phyloP scores from a whole-genome alignment of 108 stramenopile genomes.

The Nannochloropsis oceanica region DNA sequence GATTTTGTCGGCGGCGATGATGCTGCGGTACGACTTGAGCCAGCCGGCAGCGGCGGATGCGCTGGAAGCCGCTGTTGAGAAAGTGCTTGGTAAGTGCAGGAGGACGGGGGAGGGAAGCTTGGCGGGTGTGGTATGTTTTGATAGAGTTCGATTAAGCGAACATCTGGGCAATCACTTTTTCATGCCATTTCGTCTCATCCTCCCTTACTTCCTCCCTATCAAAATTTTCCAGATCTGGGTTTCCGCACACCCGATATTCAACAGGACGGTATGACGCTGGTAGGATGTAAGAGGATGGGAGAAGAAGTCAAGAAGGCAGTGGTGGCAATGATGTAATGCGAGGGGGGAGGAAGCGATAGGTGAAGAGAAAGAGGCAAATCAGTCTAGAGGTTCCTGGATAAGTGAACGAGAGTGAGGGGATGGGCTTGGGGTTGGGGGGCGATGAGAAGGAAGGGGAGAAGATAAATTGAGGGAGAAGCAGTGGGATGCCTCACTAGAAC shows the following conservation, averaged over 20 bases:
- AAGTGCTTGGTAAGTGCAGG: background rate
- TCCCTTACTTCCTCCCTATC: too few species aligned
- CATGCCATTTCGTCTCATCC: too few species aligned
- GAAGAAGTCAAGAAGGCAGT: slow-evolving; percentile 24
- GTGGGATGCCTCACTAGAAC: too few species aligned
- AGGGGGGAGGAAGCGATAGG: too few species aligned
- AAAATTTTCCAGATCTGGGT: background rate
- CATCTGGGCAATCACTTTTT: too few species aligned
- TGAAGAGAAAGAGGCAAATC: too few species aligned
- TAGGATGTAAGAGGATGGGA: slow-evolving; percentile 36
- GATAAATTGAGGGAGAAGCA: too few species aligned
- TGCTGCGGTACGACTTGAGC: slow-evolving; percentile 84
- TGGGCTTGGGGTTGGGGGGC: too few species aligned
- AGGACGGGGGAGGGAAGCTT: background rate
- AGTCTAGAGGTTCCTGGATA: too few species aligned
- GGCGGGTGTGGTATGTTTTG: background rate
- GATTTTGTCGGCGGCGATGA: slow-evolving; percentile 96
- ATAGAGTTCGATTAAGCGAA: too few species aligned
- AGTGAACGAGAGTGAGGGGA: too few species aligned
- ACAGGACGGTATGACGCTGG: slow-evolving; percentile 11
- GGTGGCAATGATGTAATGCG: background rate
- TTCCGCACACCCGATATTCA: slow-evolving; percentile 21
- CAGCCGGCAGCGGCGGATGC: slow-evolving; percentile 61
- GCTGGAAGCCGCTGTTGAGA: background rate
- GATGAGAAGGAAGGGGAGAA: too few species aligned